These are phyloP conservation scores for Microbotryum intermedium DNA, from an alignment of 1,284 basidiomycete species.

Conservation along the genomic window DNA sequence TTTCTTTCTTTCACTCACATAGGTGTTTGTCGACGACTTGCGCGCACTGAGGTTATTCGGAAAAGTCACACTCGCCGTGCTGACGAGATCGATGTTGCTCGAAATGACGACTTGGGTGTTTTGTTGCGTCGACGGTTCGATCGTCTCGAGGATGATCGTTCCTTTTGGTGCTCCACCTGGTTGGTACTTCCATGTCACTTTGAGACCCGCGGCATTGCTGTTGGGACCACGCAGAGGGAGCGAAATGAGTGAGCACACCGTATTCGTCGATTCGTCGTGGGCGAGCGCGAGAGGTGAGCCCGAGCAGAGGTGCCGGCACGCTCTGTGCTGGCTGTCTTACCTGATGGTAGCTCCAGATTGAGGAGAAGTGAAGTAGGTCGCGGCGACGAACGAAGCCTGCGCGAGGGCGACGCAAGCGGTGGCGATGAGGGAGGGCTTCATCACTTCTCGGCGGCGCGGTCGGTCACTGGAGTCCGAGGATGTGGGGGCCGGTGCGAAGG, in stretches of 20 bases:
- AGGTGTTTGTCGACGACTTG: conserved; percentile 1
- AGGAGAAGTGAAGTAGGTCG: conserved; percentile 27
- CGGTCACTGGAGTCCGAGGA: background rate
- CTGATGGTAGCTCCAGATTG: conserved; percentile 13
- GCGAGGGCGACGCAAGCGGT: background rate
- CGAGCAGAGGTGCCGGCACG: background rate
- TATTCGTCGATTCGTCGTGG: background rate
- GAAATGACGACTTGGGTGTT: background rate
- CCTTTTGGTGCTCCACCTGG: conserved; percentile 16
- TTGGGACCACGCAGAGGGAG: too few species aligned
- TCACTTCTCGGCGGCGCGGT: too few species aligned
- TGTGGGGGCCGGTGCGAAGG: background rate
- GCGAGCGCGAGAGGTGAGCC: background rate
- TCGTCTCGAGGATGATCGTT: conserved; percentile 12
- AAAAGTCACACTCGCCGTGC: conserved; percentile 1
- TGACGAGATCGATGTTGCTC: conserved; percentile 8
- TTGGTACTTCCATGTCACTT: conserved; percentile 17
- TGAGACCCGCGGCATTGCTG: too few species aligned
- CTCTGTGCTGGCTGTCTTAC: background rate
- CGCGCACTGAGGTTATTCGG: background rate
- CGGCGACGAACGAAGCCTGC: background rate
- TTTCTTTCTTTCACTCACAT: conserved; percentile 1
- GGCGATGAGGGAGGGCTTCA: background rate
- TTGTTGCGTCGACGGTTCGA: background rate
- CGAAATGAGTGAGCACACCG: too few species aligned